Evolutionary conservation across 257 asterid genomes (phyloP), one percentile per base, ranked within the genome.

Genomic region (Rauvolfia tetraphylla): DNA sequence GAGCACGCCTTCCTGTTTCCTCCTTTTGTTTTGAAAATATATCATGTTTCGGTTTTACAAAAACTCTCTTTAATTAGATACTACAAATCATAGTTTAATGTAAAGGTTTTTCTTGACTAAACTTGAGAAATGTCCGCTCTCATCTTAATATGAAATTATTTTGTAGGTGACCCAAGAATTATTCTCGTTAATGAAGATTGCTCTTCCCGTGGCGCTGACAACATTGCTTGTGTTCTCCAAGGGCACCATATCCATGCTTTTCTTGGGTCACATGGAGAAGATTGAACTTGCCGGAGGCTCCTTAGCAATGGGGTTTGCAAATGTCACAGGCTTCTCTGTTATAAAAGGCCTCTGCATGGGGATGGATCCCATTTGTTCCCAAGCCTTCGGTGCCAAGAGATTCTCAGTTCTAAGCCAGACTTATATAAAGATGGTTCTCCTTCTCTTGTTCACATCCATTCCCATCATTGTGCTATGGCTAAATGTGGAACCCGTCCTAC

Each of bases 321-420:
- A 90, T 82, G 76, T 92, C 18, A 88, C 97, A 0, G 97, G 96
- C 1, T 90, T 85, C 68, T 90, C 97, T 0, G 92, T 92, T 22
- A 88, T 92, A 86, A 92, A 90, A 66, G 97, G 97, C 0, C 87
- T 92, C 0, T 90, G 96, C 85, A 75, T 87, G 39, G 97, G 95
- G 10, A 92, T 92, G 96, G 97, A 92, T 49, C 96, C 97, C 49
- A 89, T 92, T 49, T 92, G 97, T 83, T 89, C 87, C 86, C 97
- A 90, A 49, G 97, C 97, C 75, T 92, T 73, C 41, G 97, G 97
- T 0, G 97, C 97, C 65, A 84, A 84, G 17, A 83, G 92, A 13
- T 84, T 90, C 86, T 79, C 88, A 2, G 67, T 92, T 46, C 82
- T 92, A 39, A 75, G 78, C 84, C 96, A 92, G 33, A 90, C 95